Conservation (phyloP, 2,329 filamentous ascomycete species). For the Magnaporthiopsis rhizophila region DNA sequence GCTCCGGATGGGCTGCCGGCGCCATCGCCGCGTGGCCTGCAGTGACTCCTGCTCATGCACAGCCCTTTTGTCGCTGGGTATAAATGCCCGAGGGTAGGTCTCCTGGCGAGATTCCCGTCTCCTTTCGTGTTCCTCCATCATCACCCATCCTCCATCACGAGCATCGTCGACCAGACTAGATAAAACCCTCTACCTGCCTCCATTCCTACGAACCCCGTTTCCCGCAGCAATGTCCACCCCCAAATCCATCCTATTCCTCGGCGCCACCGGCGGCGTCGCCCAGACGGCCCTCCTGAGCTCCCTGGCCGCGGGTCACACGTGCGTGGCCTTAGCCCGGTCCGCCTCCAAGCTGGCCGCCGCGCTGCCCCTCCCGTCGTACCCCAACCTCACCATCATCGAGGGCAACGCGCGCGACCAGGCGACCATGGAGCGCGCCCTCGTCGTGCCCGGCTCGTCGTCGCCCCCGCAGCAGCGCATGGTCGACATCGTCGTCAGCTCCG, state of each 20-base stretch:
- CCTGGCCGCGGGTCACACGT: slow-evolving; percentile 36
- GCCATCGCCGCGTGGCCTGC: no score
- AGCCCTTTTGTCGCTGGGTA: no score
- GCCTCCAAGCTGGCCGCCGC: slow-evolving; percentile 36
- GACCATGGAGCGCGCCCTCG: slow-evolving; percentile 28
- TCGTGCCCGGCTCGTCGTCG: slow-evolving; percentile 11
- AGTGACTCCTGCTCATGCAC: no score
- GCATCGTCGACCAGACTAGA: no score
- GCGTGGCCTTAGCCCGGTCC: slow-evolving; percentile 40
- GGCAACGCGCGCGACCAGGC: slow-evolving; percentile 38
- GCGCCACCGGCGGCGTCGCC: slow-evolving; percentile 41
- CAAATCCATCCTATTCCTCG: slow-evolving; percentile 31
- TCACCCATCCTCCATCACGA: not conserved
- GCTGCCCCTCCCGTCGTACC: slow-evolving; percentile 19
- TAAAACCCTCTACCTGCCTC: not conserved
- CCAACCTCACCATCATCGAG: slow-evolving; percentile 33
- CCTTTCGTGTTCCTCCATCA: not conserved
- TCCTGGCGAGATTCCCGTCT: not conserved
- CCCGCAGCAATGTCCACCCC: not conserved
- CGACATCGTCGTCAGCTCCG: slow-evolving; percentile 37
- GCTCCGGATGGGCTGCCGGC: no score
- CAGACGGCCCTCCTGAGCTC: slow-evolving; percentile 35
- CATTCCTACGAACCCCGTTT: not conserved
- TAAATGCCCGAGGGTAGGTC: no score
- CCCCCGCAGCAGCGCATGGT: slow-evolving; percentile 21